A percentile compares a stretch with the other conserved stretches of the same genome.
Evolutionary conservation across 2,329 filamentous ascomycete genomes (phyloP).

Genomic region (Penicillium concentricum): DNA sequence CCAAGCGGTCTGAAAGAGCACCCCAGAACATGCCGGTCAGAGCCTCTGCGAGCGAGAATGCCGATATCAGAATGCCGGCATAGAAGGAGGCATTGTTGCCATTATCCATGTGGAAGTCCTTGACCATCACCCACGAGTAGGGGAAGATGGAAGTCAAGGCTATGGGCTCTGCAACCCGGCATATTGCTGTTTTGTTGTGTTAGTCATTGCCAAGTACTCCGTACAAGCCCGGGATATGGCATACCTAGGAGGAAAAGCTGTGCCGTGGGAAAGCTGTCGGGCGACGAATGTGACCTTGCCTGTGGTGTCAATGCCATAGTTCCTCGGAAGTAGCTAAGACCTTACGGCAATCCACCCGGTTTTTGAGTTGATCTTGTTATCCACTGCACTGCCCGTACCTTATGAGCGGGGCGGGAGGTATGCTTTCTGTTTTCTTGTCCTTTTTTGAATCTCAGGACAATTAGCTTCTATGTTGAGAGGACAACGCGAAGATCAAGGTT

Average conservation of each 20-base stretch:
- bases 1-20: slow-evolving; percentile 73
- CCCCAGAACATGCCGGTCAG: slow-evolving; percentile 89
- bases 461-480: neutral
- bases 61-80: slow-evolving; percentile 81
- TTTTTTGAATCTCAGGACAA: neutral
- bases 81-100: slow-evolving; percentile 80
- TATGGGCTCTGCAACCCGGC: slow-evolving; percentile 88
- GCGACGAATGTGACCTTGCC: slow-evolving; percentile 57
- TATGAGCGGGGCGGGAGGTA: neutral
- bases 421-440: neutral
- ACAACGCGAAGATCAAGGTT: neutral
- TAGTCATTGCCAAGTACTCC: neutral
- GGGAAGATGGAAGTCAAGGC: slow-evolving; percentile 91
- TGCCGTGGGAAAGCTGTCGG: slow-evolving; percentile 71
- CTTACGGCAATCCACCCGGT: slow-evolving; percentile 49
- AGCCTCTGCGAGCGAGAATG: slow-evolving; percentile 79
- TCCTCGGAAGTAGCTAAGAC: slow-evolving; percentile 46
- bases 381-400: neutral
- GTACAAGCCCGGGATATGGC: slow-evolving; percentile 25
- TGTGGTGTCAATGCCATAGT: slow-evolving; percentile 61
- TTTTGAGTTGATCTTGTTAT: slow-evolving; percentile 9
- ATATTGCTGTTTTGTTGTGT: slow-evolving; percentile 64
- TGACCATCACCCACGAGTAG: slow-evolving; percentile 82
- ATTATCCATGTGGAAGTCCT: slow-evolving; percentile 69
- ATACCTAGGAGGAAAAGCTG: slow-evolving; percentile 84